Base-by-base conservation (phyloP, 2,329 filamentous ascomycete genomes). In the Escovopsis weberi region DNA sequence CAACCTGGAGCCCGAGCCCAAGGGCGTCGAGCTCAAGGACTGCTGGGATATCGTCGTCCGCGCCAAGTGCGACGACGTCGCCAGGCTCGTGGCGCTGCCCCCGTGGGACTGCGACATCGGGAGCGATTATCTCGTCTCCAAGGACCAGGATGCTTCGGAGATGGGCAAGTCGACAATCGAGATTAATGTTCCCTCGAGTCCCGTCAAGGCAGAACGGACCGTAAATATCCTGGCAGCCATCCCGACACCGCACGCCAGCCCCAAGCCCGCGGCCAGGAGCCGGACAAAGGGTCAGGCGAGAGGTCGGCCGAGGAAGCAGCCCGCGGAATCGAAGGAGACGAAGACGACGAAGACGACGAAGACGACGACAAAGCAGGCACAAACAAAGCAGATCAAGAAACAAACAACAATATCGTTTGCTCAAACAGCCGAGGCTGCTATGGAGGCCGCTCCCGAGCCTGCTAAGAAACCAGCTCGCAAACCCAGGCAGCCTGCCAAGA, bases 1-100 rank as follows among this genome's bases (percentile, higher is more conserved):
- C 62, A 96, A 96, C 61, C 77, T 86, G 42, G 87, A 94, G 46
- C 71, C 84, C 0, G 84, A 86, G 50, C 91, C 91, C 1, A 74
- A 80, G 37, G 82, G 84, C 18, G 80, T 77, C 49, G 87, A 95
- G 45, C 80, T 96, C 48, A 88, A 89, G 56, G 82, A 93, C 48
- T 87, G 85, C 55, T 98, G 88, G 82, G 91, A 98, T 60, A 65
- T 95, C 46, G 78, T 96, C 15, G 82, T 98, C 33, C 79, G 78
- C 50, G 88, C 86, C 18, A 82, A 83, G 53, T 91, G 85, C 56
- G 91, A 98, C 58, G 80, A 87, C 49, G 82, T 98, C 34, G 91
- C 91, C 18, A 72, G 72, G 39, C 67, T 86, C 34, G 82, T 79
- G 12, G 75, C 75, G 19, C 59, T 82, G 26, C 75, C 76, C 4